phyloP scores from a whole-genome alignment of 169 alveolate genomes.

The Toxoplasma gondii region DNA sequence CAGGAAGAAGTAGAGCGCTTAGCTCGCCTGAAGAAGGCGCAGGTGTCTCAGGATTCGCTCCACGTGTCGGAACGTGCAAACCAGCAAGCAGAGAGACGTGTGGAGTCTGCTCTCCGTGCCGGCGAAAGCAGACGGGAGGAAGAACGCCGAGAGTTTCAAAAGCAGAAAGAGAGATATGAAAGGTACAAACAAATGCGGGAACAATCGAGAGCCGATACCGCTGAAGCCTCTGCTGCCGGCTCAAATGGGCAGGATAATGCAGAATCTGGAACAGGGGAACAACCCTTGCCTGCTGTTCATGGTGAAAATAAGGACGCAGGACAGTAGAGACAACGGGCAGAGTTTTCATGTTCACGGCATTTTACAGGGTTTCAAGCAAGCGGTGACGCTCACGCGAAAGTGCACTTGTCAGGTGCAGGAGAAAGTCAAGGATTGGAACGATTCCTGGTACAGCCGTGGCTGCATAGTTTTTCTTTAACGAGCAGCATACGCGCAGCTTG shows the following conservation, averaged over 20 bases:
- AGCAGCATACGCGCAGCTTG: too few species aligned
- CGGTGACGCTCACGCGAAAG: too few species aligned
- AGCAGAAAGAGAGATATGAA: not conserved
- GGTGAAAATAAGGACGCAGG: not conserved
- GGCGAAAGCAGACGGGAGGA: not conserved
- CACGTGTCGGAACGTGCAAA: not conserved
- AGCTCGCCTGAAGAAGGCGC: not conserved
- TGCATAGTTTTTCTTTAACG: too few species aligned
- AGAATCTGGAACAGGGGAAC: too few species aligned
- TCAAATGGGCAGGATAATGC: too few species aligned
- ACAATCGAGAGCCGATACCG: not conserved
- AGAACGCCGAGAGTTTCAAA: not conserved
- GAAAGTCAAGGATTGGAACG: too few species aligned
- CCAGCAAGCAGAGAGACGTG: not conserved
- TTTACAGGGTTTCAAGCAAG: too few species aligned
- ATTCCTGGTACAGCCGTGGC: too few species aligned
- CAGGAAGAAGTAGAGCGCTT: not conserved
- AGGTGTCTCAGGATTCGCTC: not conserved
- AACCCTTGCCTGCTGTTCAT: not conserved
- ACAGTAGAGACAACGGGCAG: not conserved
- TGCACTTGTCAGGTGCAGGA: too few species aligned
- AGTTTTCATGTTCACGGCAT: too few species aligned
- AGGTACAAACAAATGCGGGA: not conserved
- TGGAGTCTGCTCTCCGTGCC: not conserved
- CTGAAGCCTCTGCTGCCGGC: too few species aligned